Conservation (phyloP, 371 early-diverging fungal species). For the Mucor indicus region DNA sequence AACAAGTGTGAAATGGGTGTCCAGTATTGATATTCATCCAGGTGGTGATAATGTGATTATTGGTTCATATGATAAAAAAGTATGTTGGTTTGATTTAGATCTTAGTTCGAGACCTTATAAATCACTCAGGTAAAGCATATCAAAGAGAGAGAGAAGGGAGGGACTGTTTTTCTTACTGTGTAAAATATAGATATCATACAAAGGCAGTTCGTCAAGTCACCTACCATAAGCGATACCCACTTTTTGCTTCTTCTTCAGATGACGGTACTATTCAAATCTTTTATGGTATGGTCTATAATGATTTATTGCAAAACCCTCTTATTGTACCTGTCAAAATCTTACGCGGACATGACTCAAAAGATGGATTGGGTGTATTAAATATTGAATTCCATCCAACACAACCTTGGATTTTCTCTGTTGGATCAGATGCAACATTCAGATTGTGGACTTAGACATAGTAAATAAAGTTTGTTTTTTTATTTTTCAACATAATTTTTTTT, state of each 20-base stretch:
- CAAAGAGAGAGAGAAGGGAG: neutral
- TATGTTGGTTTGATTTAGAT: constrained; percentile 97
- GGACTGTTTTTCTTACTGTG: neutral
- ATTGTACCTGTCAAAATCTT: constrained; percentile 97
- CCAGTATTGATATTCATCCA: constrained; percentile 92
- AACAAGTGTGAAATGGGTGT: constrained; percentile 91
- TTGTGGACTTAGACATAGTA: constrained; percentile 79
- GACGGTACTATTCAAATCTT: constrained; percentile 93
- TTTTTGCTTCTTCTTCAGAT: constrained; percentile 93
- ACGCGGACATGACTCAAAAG: constrained; percentile 72
- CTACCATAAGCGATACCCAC: constrained; percentile 87
- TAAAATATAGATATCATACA: constrained; percentile 66
- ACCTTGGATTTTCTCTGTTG: constrained; percentile 92
- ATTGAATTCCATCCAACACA: constrained; percentile 94
- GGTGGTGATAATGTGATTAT: constrained; percentile 90
- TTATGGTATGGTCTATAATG: constrained; percentile 96
- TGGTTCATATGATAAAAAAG: constrained; percentile 90
- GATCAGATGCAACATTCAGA: constrained; percentile 75
- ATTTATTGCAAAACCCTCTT: constrained; percentile 91
- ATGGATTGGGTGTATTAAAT: constrained; percentile 75
- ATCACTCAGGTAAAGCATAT: constrained; percentile 72
- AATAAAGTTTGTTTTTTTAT: too few relatives aligned
- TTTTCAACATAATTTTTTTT: too few relatives aligned
- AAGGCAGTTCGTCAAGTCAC: constrained; percentile 87
- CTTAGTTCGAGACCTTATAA: constrained; percentile 89